Conservation (phyloP, 805 yeast species). For the Starmerella lactis-condensi region DNA sequence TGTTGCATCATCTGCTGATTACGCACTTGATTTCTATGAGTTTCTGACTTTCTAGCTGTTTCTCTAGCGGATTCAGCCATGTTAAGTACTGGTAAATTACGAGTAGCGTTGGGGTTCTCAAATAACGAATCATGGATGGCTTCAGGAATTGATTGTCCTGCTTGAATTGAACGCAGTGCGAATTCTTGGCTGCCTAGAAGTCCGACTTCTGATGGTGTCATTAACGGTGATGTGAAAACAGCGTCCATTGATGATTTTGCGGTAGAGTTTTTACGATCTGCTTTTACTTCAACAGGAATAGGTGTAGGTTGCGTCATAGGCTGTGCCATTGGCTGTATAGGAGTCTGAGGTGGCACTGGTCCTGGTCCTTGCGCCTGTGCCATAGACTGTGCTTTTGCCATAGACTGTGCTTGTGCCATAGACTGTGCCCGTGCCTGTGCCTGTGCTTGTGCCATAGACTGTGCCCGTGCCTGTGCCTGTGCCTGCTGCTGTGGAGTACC, state of each 20-base stretch:
- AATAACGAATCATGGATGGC: slow-evolving; percentile 7
- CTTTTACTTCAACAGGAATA: too few species aligned
- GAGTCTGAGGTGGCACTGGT: background rate
- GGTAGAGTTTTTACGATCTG: too few species aligned
- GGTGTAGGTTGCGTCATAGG: slow-evolving; percentile 1
- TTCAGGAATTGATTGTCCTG: slow-evolving; percentile 9
- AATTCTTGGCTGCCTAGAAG: slow-evolving; percentile 8
- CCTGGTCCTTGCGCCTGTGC: background rate
- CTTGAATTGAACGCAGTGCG: slow-evolving; percentile 10
- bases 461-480: background rate
- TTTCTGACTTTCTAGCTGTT: background rate
- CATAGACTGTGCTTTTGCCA: background rate
- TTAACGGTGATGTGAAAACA: too few species aligned
- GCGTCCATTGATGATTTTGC: too few species aligned
- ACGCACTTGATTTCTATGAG: too few species aligned
- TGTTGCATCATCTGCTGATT: slow-evolving; percentile 13
- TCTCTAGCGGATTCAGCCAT: background rate
- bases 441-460: background rate
- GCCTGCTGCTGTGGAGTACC: slow-evolving; percentile 1
- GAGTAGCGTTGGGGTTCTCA: slow-evolving; percentile 4
- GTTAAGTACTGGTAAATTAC: slow-evolving; percentile 4
- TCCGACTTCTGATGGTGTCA: slow-evolving; percentile 9
- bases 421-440: background rate
- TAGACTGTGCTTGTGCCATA: slow-evolving; percentile 1
- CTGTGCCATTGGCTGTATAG: background rate